Conservation (phyloP, 169 alveolate genomes). For the Cryptosporidium sp. region DNA sequence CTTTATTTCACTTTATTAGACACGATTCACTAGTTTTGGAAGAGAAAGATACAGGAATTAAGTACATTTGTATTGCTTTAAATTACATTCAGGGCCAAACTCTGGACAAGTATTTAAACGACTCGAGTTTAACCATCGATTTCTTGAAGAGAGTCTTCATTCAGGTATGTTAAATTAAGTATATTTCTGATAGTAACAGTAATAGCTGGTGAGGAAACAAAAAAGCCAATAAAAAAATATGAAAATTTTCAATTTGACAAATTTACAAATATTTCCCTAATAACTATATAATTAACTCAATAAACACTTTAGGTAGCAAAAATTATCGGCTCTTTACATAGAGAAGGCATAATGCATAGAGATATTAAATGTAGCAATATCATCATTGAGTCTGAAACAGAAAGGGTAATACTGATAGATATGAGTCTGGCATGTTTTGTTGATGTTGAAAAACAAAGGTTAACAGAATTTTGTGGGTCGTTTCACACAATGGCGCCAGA, state of each 20-base stretch:
- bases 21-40: slow-evolving; percentile 36
- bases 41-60: slow-evolving; percentile 5
- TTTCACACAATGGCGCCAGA: slow-evolving; percentile 73
- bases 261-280: too few species aligned
- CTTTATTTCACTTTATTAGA: neutral
- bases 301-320: neutral
- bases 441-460: neutral
- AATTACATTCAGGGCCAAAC: slow-evolving; percentile 17
- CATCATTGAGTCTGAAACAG: slow-evolving; percentile 23
- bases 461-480: slow-evolving; percentile 66
- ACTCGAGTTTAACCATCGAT: neutral
- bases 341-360: slow-evolving; percentile 45
- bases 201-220: too few species aligned
- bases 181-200: neutral
- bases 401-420: slow-evolving; percentile 15
- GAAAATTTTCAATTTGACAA: too few species aligned
- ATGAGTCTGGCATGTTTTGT: slow-evolving; percentile 47
- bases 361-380: slow-evolving; percentile 63
- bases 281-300: neutral
- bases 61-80: slow-evolving; percentile 47
- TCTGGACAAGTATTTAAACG: slow-evolving; percentile 18
- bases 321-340: slow-evolving; percentile 27
- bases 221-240: neutral
- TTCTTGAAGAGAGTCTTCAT: neutral
- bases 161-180: slow-evolving; percentile 18